phyloP scores from a whole-genome alignment of 306 rosid genomes.

The Inga laurina region DNA sequence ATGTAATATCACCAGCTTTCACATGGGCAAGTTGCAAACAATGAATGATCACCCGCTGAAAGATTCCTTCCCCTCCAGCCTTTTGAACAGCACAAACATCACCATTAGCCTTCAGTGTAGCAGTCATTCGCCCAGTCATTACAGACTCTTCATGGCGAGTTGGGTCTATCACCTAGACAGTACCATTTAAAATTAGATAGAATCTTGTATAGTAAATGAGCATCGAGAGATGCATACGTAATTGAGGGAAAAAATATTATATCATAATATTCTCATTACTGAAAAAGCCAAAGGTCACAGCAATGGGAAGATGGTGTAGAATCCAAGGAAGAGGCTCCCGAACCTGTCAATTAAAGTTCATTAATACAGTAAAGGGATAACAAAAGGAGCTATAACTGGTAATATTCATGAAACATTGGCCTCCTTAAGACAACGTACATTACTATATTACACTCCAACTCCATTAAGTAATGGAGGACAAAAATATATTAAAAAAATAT shows the following conservation, averaged over 20 bases:
- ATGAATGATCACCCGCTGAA: constrained; percentile 65
- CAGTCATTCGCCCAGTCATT: constrained; percentile 91
- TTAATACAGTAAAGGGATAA: background rate
- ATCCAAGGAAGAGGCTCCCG: constrained; percentile 85
- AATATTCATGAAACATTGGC: background rate
- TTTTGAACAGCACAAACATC: constrained; percentile 93
- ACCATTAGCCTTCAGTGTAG: constrained; percentile 74
- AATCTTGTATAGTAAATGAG: constrained; percentile 2
- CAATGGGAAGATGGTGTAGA: constrained; percentile 90
- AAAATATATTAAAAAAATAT: no score
- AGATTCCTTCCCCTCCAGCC: constrained; percentile 83
- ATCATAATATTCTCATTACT: constrained; percentile 65
- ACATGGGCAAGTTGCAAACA: constrained; percentile 80
- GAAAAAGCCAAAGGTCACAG: constrained; percentile 89
- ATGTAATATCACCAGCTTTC: background rate
- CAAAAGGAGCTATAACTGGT: background rate
- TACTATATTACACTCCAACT: background rate
- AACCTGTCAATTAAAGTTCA: constrained; percentile 48
- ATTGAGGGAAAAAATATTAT: constrained; percentile 13
- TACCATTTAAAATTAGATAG: constrained; percentile 21
- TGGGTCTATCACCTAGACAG: constrained; percentile 79
- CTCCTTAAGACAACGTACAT: background rate
- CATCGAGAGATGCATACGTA: constrained; percentile 12
- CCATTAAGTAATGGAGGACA: background rate
- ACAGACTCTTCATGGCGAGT: constrained; percentile 85